These are phyloP conservation scores for Aspergillus piperis DNA, from an alignment of 2,329 filamentous ascomycete genomes.

Conservation along the genomic window DNA sequence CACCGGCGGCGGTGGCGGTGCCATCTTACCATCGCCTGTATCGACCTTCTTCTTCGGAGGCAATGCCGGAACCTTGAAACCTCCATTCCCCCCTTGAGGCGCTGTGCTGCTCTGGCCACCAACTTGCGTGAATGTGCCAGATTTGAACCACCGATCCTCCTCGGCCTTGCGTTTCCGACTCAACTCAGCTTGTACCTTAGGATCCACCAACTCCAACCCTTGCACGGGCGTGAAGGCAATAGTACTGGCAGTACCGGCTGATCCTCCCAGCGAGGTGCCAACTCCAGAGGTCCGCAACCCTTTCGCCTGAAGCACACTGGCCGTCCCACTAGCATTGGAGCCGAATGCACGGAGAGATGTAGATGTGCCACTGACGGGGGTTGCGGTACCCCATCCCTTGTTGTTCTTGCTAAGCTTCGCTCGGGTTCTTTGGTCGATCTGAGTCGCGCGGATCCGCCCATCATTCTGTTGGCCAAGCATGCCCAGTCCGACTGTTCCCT, in stretches of 20 bases:
- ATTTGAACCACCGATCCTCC: conserved; percentile 94
- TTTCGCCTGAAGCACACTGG: conserved; percentile 72
- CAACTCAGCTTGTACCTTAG: conserved; percentile 84
- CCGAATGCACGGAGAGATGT: conserved; percentile 81
- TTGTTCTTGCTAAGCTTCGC: conserved; percentile 94
- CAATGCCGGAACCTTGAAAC: conserved; percentile 80
- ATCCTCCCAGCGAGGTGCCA: conserved; percentile 66
- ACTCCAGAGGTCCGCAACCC: conserved; percentile 82
- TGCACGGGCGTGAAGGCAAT: conserved; percentile 94
- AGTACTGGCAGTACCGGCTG: conserved; percentile 75
- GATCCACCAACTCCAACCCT: conserved; percentile 91
- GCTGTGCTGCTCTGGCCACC: conserved; percentile 44
- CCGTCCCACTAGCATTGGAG: conserved; percentile 61
- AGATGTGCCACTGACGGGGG: conserved; percentile 62
- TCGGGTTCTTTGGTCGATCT: conserved; percentile 89
- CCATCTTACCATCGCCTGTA: conserved; percentile 61
- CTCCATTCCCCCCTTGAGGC: conserved; percentile 53
- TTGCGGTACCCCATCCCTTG: conserved; percentile 82
- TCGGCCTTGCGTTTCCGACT: conserved; percentile 90
- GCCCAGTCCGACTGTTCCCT: conserved; percentile 82
- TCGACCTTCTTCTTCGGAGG: conserved; percentile 74
- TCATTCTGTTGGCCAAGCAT: conserved; percentile 92
- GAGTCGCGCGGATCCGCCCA: conserved; percentile 81
- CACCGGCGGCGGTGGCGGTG: conserved; percentile 40
- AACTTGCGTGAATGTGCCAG: conserved; percentile 93